phyloP scores from a whole-genome alignment of 176 grass and related monocot species.

The Rhynchospora breviuscula region DNA sequence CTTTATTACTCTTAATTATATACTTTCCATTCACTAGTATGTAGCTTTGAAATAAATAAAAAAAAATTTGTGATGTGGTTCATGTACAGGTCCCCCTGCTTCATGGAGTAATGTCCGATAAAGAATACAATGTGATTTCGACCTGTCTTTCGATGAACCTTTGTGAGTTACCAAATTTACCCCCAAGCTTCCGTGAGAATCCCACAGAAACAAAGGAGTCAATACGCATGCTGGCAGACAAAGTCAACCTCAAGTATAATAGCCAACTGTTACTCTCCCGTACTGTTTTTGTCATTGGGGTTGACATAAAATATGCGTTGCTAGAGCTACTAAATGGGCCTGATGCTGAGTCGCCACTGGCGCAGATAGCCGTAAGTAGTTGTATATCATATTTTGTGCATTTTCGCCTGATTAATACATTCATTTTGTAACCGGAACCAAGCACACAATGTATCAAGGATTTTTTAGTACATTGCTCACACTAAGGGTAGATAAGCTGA shows the following conservation, averaged over 20 bases:
- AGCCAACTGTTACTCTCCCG: conserved; percentile 60
- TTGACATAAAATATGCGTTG: conserved; percentile 72
- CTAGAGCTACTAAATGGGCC: conserved; percentile 74
- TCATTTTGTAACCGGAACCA: neutral
- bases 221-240: conserved; percentile 86
- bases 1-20: neutral
- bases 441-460: neutral
- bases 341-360: conserved; percentile 74
- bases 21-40: neutral
- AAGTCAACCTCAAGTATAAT: conserved; percentile 67
- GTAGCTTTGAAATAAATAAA: neutral
- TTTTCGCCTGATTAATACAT: neutral
- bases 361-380: conserved; percentile 74
- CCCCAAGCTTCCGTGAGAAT: conserved; percentile 85
- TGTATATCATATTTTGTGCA: neutral
- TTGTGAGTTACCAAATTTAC: conserved; percentile 74
- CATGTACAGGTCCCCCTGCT: conserved; percentile 69
- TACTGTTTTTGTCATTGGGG: conserved; percentile 68
- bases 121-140: conserved; percentile 88
- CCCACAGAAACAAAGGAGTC: conserved; percentile 72
- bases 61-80: conserved; percentile 6
- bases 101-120: conserved; percentile 88
- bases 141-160: conserved; percentile 84
- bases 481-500: neutral
- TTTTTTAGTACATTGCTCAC: neutral